Evolutionary conservation across 768 basidiomycete genomes (phyloP), one percentile per base, ranked within the genome.

Genomic region (Hericium coralloides): DNA sequence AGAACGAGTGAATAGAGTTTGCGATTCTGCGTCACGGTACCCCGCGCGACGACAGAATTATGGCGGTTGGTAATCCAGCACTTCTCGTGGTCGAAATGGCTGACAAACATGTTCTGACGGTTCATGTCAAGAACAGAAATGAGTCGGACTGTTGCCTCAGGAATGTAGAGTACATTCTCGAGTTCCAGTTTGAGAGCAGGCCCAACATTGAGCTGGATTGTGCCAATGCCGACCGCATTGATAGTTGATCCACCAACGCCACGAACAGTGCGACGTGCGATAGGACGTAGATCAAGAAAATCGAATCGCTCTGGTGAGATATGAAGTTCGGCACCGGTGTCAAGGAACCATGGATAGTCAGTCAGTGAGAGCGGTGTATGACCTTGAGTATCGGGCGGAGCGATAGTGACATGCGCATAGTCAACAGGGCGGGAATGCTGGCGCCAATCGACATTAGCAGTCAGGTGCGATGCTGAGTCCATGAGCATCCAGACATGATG

Each of bases 231-330:
- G 5, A 60, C 41, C 2, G 69, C 67, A 0, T 52, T 48, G n/a
- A 72, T 65, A 12, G 53, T 57, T 0, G 66, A 66, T 1, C 68
- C 65, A 6, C 69, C 66, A 7, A 71, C 57, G 2, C 72, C 69
- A 15, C 64, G 64, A 2, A 73, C 60, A 1, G 55, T 26, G 7
- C 64, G 49, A 12, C 66, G 55, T 0, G 59, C 4, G 20, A 71
- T 69, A 9, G 68, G 58, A 1, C 3, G 45, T 2, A 72, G 63
- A 0, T 49, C 49, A 8, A 52, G 18, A 60, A 72, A 72, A 55
- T 72, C 68, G 10, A 58, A 37, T 0, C 47, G 51, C 12, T 64
- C 55, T 4, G 59, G 66, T 2, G 67, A 66, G 37, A 71, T 59
- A 38, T 69, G 68, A 1, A 63, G 38, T 0, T 64, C 60, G 1